Evolutionary conservation across 2,329 filamentous ascomycete genomes (phyloP), one percentile per base, ranked within the genome.

Genomic region (Colletotrichum echinochloae): DNA sequence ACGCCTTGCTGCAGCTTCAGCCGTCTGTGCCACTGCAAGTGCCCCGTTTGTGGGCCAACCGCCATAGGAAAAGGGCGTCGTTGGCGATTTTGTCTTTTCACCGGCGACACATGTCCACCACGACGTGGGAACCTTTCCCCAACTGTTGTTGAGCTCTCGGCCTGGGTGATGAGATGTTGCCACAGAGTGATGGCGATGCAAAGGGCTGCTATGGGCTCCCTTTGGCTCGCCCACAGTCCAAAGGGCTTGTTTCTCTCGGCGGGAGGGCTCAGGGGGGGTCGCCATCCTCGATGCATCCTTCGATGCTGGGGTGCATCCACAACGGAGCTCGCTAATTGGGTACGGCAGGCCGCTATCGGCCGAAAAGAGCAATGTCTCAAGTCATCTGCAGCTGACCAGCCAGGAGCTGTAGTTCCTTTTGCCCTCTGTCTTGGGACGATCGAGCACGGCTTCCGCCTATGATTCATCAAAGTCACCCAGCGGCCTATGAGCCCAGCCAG

Each of bases 281-380:
- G 54, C 67, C 63, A 57, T 63, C 63, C 41, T 60, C 52, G 52
- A 72, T 52, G 71, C 71, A 72, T 55, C 46, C 57, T 65, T 72
- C 69, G 63, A 69, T n/a, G 57, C 37, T 60, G 52, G 35, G 18
- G 46, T 59, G 44, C 51, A 54, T 68, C n/a, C 20, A 33, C 18
- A 35, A n/a, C 30, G 5, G 18, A 60, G 65, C 55, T 56, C 16
- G 30, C 8, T 70, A 33, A 65, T 70, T 70, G 60, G 65, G 23
- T 39, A 55, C 8, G 28, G 20, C 20, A 20, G 30, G 52, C 41
- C 48, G 14, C 26, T 28, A n/a, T 48, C 59, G 37, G 52, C 65
- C 26, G 18, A n/a, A 57, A 39, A 46, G 46, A 68, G 59, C 48
- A 52, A 46, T 71, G 68, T 71, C 68, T 71, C 64, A 71, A 54